Evolutionary conservation across 176 grass and related monocot species (phyloP).

Genomic region (Oryza officinalis): DNA sequence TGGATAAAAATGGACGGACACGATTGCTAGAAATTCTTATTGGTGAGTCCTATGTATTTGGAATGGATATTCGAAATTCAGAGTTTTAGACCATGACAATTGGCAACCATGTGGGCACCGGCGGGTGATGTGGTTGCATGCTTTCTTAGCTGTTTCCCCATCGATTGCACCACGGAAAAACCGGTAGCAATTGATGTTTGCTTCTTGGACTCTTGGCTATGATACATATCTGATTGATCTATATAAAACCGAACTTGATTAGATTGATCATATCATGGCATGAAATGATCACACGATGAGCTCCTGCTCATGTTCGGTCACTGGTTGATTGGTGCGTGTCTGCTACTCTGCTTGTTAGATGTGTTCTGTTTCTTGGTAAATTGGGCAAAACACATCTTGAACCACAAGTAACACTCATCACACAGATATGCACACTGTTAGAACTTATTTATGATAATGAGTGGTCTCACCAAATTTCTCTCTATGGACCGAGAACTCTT

Average conservation of each 20-base stretch:
- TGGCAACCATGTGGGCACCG: not conserved
- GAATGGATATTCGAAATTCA: not conserved
- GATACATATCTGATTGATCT: not conserved
- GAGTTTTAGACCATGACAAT: not conserved
- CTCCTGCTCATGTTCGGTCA: not conserved
- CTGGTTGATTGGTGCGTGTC: not conserved
- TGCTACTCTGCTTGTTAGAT: not conserved
- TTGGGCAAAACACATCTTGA: not conserved
- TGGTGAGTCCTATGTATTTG: not conserved
- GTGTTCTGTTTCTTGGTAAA: not conserved
- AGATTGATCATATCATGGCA: not conserved
- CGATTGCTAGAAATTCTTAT: not conserved
- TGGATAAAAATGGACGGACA: not conserved
- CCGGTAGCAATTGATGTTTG: constrained; percentile 5
- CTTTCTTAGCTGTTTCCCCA: not conserved
- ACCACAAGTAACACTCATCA: constrained; percentile 24
- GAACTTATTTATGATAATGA: not conserved
- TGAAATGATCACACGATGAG: not conserved
- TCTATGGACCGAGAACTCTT: not conserved
- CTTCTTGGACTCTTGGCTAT: not conserved
- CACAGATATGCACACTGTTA: not conserved
- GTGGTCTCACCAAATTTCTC: constrained; percentile 1
- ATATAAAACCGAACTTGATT: not conserved
- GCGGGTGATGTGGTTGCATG: not conserved
- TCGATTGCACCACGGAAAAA: not conserved